Conservation (phyloP, 257 asterid genomes). For the Lavandula angustifolia region DNA sequence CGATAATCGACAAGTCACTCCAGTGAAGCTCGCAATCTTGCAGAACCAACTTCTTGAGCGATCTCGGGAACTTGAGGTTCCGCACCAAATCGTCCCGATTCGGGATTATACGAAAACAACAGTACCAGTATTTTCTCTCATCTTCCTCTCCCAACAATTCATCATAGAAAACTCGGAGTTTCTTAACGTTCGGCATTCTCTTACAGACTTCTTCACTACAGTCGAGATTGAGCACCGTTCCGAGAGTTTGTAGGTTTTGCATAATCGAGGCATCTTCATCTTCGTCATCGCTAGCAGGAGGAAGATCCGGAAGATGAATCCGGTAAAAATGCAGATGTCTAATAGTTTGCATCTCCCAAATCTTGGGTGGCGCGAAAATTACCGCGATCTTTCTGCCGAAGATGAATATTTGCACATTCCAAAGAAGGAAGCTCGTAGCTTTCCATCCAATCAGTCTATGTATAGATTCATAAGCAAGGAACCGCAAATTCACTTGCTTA, state of each 20-base stretch:
- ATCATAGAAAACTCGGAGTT: constrained; percentile 1
- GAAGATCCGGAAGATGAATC: not conserved
- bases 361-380: too few relatives aligned
- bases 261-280: not conserved
- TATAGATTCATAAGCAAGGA: too few relatives aligned
- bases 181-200: constrained; percentile 22
- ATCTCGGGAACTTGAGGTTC: not conserved
- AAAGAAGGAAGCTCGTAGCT: too few relatives aligned
- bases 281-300: not conserved
- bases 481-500: too few relatives aligned
- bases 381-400: too few relatives aligned
- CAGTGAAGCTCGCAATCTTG: not conserved
- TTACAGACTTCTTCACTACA: constrained; percentile 6
- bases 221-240: not conserved
- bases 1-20: constrained; percentile 4
- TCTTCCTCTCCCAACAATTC: not conserved
- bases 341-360: too few relatives aligned
- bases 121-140: not conserved
- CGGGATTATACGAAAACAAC: not conserved
- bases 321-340: too few relatives aligned
- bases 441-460: too few relatives aligned
- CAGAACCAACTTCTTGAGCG: not conserved
- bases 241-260: constrained; percentile 18
- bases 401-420: too few relatives aligned
- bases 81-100: not conserved